phyloP scores from a whole-genome alignment of 495 filamentous ascomycete genomes.

The Rhizodiscina lignyota region DNA sequence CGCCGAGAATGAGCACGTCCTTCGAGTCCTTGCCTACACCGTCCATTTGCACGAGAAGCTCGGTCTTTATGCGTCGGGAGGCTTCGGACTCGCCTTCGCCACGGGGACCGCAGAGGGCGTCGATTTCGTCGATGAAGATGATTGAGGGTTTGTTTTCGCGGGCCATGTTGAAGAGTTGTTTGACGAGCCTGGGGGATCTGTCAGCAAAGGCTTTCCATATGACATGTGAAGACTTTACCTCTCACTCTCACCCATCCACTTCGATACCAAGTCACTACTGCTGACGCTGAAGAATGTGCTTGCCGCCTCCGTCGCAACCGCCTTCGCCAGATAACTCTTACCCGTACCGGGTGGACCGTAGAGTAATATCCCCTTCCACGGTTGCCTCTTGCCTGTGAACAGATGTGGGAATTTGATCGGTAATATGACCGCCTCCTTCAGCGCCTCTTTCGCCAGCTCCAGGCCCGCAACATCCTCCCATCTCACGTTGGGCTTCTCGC shows the following conservation, averaged over 20 bases:
- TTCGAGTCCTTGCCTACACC: constrained; percentile 89
- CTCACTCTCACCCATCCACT: constrained; percentile 99
- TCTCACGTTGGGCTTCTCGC: constrained; percentile 84
- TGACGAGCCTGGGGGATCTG: constrained; percentile 53
- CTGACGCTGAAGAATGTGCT: constrained; percentile 99
- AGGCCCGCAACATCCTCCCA: constrained; percentile 99
- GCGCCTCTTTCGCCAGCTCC: constrained; percentile 84
- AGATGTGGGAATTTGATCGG: constrained; percentile 97
- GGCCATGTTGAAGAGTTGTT: constrained; percentile 94
- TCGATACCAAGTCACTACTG: constrained; percentile 88
- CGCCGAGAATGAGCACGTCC: constrained; percentile 87
- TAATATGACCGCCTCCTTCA: constrained; percentile 93
- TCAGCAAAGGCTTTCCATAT: constrained; percentile 6
- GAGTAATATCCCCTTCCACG: constrained; percentile 94
- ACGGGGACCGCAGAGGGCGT: constrained; percentile 87
- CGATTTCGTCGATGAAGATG: constrained; percentile 99
- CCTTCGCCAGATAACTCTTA: constrained; percentile 93
- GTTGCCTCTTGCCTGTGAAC: constrained; percentile 91
- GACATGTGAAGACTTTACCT: constrained; percentile 51
- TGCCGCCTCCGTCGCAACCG: constrained; percentile 94
- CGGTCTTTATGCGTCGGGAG: constrained; percentile 92
- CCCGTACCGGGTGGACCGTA: constrained; percentile 95
- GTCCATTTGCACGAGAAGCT: constrained; percentile 98
- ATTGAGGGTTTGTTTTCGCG: constrained; percentile 96
- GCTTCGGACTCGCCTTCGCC: constrained; percentile 98